These are phyloP conservation scores for Waltergamsia citrina DNA, from an alignment of 2,329 filamentous ascomycete species.

Conservation along the genomic window DNA sequence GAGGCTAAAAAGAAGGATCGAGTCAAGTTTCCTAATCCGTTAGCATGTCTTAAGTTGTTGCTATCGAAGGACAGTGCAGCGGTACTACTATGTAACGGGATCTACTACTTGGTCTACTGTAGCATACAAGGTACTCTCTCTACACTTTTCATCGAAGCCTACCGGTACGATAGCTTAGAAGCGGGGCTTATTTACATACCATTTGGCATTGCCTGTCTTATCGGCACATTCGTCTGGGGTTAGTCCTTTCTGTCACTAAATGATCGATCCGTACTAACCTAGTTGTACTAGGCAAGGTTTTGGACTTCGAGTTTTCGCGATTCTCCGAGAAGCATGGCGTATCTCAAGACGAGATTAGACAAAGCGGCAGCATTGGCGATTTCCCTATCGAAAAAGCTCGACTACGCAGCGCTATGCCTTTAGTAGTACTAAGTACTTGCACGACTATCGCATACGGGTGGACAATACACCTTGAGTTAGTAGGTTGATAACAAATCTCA, in stretches of 20 bases:
- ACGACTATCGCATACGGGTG: constrained; percentile 3
- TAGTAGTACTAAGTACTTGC: constrained; percentile 1
- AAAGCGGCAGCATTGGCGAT: constrained; percentile 1
- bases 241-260: background rate
- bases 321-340: background rate
- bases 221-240: constrained; percentile 10
- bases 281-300: background rate
- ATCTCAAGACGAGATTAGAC: background rate
- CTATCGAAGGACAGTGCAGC: constrained; percentile 2
- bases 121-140: constrained; percentile 12
- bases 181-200: constrained; percentile 11
- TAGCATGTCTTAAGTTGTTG: constrained; percentile 6
- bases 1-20: no score
- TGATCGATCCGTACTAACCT: background rate
- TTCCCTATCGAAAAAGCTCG: constrained; percentile 2
- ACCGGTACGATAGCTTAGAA: constrained; percentile 10
- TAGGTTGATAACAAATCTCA: background rate
- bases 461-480: background rate
- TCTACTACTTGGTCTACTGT: constrained; percentile 12
- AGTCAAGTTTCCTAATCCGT: background rate
- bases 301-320: background rate
- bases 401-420: constrained; percentile 1
- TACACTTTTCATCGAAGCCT: constrained; percentile 10
- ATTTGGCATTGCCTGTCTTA: constrained; percentile 8
- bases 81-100: constrained; percentile 11